Conservation (phyloP, 2,329 filamentous ascomycete genomes). For the Aspergillus novoparasiticus region DNA sequence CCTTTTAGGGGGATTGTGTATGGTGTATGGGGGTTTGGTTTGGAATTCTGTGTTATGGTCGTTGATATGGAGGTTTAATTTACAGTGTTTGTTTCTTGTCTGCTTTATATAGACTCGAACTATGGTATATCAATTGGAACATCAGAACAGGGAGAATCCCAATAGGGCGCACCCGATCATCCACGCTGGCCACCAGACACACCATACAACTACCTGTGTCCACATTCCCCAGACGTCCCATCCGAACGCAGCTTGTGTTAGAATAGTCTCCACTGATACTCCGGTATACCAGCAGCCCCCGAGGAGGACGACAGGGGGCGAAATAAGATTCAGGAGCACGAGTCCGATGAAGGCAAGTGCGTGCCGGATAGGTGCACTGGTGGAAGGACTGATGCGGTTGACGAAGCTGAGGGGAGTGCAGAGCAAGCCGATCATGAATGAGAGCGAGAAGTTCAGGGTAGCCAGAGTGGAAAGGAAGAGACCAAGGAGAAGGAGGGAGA, state of each 20-base stretch:
- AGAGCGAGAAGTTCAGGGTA: conserved; percentile 92
- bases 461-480: conserved; percentile 90
- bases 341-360: conserved; percentile 44
- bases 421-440: conserved; percentile 79
- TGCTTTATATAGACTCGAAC: not conserved
- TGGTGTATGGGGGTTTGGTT: not conserved
- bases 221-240: conserved; percentile 91
- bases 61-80: not conserved
- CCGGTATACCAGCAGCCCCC: conserved; percentile 52
- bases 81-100: not conserved
- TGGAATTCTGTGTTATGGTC: not conserved
- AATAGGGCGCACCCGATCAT: conserved; percentile 56
- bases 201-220: conserved; percentile 87
- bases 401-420: conserved; percentile 78
- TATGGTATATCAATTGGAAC: not conserved
- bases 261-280: conserved; percentile 57
- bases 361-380: conserved; percentile 25
- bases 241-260: conserved; percentile 76
- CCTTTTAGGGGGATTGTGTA: not conserved
- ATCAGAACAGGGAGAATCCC: conserved; percentile 36
- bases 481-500: conserved; percentile 88
- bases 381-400: conserved; percentile 29
- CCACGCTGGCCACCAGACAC: conserved; percentile 96
- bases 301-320: conserved; percentile 61
- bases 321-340: conserved; percentile 60